Base-by-base conservation (phyloP, 2,329 filamentous ascomycete species). In the Aspergillus aculeatus region DNA sequence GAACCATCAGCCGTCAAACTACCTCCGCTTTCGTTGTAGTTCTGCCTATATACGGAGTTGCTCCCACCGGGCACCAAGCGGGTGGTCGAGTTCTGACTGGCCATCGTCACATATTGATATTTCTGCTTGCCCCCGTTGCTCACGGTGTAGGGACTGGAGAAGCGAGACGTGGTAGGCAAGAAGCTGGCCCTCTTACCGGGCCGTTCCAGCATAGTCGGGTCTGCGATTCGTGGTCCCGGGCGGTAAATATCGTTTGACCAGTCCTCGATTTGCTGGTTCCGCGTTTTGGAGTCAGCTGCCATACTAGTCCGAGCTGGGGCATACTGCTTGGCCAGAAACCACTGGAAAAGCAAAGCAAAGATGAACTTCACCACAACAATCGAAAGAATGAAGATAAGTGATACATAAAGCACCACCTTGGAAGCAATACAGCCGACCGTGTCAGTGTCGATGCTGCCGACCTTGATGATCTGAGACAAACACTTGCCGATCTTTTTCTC, bases 161-260 rank as follows among this genome's bases (percentile, higher is more conserved):
- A 99, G 50, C 95, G 88, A 50, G 94, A 98, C 0, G 93, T 98
- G 0, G 91, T 96, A 0, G 95, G 95, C 61, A 99, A 80, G 78
- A 99, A 96, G 32, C 91, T 96, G 63, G 83, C 85, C 66, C 94
- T 89, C 80, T 94, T 96, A 83, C 84, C 92, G 57, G 81, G 83
- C 55, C 90, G 85, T 64, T 94, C 92, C 14, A 84, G 81, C 70
- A 86, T 89, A 60, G 86, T 84, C 47, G 89, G 80, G 68, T 96
- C 95, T 3, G 89, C 85, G 64, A 97, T 82, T 66, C 92, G 90
- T 57, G 89, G 88, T 24, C 92, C 92, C 3, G 94, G 90, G 48
- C 92, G 90, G 76, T 99, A 98, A 69, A 99, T 99, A 71, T 99
- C 95, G 65, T 98, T 91, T 14, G 89, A 89, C 95, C 95, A 99